Base-by-base conservation (phyloP, 2,329 filamentous ascomycete genomes). In the Sclerotinia sclerotiorum region DNA sequence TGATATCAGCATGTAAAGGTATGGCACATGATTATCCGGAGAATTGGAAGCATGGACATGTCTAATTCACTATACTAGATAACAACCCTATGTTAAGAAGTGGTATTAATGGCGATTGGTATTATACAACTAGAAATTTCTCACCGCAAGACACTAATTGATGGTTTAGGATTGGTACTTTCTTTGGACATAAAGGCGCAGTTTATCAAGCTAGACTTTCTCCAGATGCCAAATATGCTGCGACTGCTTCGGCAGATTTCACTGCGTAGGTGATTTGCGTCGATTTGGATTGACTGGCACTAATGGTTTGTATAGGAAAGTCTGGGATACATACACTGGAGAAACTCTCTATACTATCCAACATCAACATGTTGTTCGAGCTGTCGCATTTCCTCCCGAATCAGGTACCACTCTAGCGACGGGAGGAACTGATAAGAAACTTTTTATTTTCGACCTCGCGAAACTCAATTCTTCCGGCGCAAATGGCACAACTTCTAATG, bases 41-140 rank as follows among this genome's bases (percentile, higher is more conserved):
- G 17, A n/a, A 7, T 51, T 58, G 44, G 55, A 21, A n/a, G 17
- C 42, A 46, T 29, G 2, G 48, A 63, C 35, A 52, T 55, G 29
- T 56, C 42, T 65, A 56, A 58, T 73, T 72, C 52, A 75, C 68
- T 35, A 75, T 27, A 69, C 67, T 79, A 94, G 95, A 99, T 83
- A 94, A 94, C 77, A 98, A 98, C 79, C 95, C 95, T 63, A 98
- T 98, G 94, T 90, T 99, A 74, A 92, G 95, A 73, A 93, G 98
- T 81, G 95, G 95, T 71, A 87, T 96, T 70, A 99, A 94, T 60
- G 95, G 95, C 69, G 94, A 97, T 80, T 97, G 94, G 91, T 91
- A 82, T 70, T 83, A 73, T 60, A 21, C 60, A 32, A 8, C n/a
- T 24, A 62, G 69, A 46, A 48, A 46, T 58, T 15, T 19, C 52